Evolutionary conservation across 2,329 filamentous ascomycete genomes (phyloP), one percentile per base, ranked within the genome.

Genomic region (Davidsoniella virescens): DNA sequence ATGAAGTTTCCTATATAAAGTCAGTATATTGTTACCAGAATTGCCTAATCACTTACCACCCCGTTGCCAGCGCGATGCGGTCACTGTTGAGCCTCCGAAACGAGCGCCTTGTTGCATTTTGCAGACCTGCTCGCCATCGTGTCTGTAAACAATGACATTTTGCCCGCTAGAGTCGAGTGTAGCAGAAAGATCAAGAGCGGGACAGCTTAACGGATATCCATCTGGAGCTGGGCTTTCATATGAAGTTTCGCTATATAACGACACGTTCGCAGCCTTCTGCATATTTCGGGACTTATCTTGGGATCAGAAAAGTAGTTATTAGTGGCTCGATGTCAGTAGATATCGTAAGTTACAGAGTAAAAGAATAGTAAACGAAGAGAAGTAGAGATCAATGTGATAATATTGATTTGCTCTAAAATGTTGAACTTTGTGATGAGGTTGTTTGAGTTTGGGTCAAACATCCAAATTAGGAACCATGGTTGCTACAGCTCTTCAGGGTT

Each of bases 101-200:
- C 64, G 52, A 9, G 64, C 64, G 18, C 64, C 60, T 53, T 72
- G 70, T 53, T 69, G 70, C 41, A 67, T 71, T 55, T 71, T 76
- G 50, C 71, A 70, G 8, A 78, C 73, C 6, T 68, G 57, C 56
- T 95, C 86, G 1, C 82, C 82, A 54, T 83, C 85, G 14, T 88
- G 74, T 45, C 90, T 76, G 64, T 83, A 88, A 41, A 94, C 78
- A 56, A 82, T 73, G 16, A 95, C 68, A 46, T 79, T 78, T 45
- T 78, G 78, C 54, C 79, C 75, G 14, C 73, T 70, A n/a, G 73
- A 76, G 10, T 84, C 83, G 62, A 67, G 67, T 10, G 87, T 71
- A 4, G 82, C 80, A n/a, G 83, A 72, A 43, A 96, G 71, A 64
- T 95, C 86, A 68, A 94, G 84, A 7, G 80, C 82, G 14, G 88